Evolutionary conservation across 805 yeast genomes (phyloP), one percentile per base, ranked within the genome.

Genomic region (Yarrowia sp.): DNA sequence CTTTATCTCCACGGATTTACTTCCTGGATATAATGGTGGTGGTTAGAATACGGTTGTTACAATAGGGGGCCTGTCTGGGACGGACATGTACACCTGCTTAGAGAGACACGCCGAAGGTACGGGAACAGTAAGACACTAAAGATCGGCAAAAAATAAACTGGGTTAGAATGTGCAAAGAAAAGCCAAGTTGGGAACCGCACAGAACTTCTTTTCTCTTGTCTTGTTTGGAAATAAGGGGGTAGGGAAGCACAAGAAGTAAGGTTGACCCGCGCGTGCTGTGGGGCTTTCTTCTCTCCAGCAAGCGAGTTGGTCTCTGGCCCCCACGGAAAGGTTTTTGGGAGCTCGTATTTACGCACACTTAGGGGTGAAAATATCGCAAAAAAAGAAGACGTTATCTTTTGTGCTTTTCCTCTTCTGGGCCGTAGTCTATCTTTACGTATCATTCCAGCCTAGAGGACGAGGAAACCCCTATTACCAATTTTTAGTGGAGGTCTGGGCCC

Each of bases 41-140:
- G 43, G n/a, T n/a, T 10, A 35, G 40, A 41, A 41, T 41, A 22
- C 46, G 46, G 46, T 28, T 41, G 46, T 21, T 28, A 22, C n/a
- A 7, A 21, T 19, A 38, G 22, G 48, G 48, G 30, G 28, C 44
- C 17, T 19, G 4, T 9, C 7, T 40, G 44, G 44, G n/a, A n/a
- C n/a, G n/a, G n/a, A n/a, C n/a, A n/a, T n/a, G n/a, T 8, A 5
- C 17, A 26, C 30, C 30, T 26, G 30, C 5, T n/a, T 33, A 17
- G 36, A 4, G 11, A 40, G 26, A 40, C 44, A 40, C 48, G 30
- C 19, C 3, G 48, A 21, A 32, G 51, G 36, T 46, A 48, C 54
- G 54, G 54, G 54, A 48, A 32, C 54, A 35, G 51, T 51, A 21
- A 51, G 40, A 51, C 58, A 51, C 41, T 11, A 33, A 51, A 51